phyloP scores from a whole-genome alignment of 805 yeast species.

The Candida broadrunensis region DNA sequence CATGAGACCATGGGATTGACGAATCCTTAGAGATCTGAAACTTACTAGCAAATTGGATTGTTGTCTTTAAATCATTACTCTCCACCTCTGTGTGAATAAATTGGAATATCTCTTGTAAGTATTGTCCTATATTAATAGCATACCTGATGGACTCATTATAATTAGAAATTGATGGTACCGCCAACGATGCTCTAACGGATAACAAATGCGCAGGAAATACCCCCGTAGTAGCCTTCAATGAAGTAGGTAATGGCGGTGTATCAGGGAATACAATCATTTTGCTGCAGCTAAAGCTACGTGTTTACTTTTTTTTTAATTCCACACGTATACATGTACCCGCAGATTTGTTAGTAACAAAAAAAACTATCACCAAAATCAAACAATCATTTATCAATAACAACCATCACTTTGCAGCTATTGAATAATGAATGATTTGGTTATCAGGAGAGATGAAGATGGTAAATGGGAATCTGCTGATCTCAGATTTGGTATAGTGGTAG shows the following conservation, averaged over 20 bases:
- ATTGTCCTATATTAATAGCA: constrained; percentile 31
- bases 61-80: background rate
- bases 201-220: constrained; percentile 10
- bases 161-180: constrained; percentile 5
- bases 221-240: constrained; percentile 4
- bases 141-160: constrained; percentile 27
- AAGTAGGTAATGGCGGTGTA: constrained; percentile 27
- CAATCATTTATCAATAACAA: too few relatives aligned
- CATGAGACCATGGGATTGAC: constrained; percentile 15
- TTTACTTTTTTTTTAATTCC: too few relatives aligned
- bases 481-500: constrained; percentile 83
- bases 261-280: constrained; percentile 32
- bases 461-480: too few relatives aligned
- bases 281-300: too few relatives aligned
- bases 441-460: too few relatives aligned
- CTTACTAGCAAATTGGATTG: constrained; percentile 2
- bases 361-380: too few relatives aligned
- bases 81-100: constrained; percentile 6
- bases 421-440: too few relatives aligned
- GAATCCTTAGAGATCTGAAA: constrained; percentile 2
- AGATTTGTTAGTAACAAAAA: too few relatives aligned
- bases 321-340: too few relatives aligned
- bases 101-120: constrained; percentile 24
- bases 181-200: constrained; percentile 15
- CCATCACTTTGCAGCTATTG: too few relatives aligned